phyloP scores from a whole-genome alignment of 202 grass and related monocot genomes.

The Saccharum hybrid region DNA sequence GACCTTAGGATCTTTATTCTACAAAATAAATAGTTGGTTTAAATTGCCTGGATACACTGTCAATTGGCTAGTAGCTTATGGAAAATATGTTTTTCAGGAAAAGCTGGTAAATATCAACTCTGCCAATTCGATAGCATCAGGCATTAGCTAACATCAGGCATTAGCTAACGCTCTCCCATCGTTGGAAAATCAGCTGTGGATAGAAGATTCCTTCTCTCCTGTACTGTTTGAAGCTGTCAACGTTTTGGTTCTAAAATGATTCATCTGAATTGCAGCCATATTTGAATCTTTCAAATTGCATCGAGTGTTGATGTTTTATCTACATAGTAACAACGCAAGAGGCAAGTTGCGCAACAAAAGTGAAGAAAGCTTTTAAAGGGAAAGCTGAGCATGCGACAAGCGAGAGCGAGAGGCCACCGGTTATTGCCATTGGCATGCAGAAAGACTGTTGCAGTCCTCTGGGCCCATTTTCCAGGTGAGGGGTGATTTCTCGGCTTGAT shows the following conservation, averaged over 20 bases:
- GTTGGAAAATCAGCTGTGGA: slow-evolving; percentile 5
- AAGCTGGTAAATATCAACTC: background rate
- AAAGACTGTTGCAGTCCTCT: background rate
- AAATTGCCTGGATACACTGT: background rate
- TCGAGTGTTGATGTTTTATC: slow-evolving; percentile 13
- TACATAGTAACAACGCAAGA: background rate
- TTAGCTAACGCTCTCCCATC: background rate
- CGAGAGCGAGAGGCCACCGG: background rate
- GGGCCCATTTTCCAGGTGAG: background rate
- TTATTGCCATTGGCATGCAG: background rate
- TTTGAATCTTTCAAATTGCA: background rate
- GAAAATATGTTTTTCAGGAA: slow-evolving; percentile 6
- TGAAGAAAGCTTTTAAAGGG: background rate
- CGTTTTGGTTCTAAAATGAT: slow-evolving; percentile 5
- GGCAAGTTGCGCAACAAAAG: background rate
- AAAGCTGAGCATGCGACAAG: background rate
- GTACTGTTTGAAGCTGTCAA: background rate
- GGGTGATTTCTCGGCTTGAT: background rate
- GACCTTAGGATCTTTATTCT: background rate
- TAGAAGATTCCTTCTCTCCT: background rate
- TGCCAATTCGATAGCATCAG: slow-evolving; percentile 12
- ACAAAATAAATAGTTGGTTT: background rate
- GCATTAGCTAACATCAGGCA: too few relatives aligned
- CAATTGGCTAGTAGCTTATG: background rate
- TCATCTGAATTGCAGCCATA: slow-evolving; percentile 5